These are phyloP conservation scores for Ascoidea tarda DNA, from an alignment of 805 yeast species.

Conservation along the genomic window DNA sequence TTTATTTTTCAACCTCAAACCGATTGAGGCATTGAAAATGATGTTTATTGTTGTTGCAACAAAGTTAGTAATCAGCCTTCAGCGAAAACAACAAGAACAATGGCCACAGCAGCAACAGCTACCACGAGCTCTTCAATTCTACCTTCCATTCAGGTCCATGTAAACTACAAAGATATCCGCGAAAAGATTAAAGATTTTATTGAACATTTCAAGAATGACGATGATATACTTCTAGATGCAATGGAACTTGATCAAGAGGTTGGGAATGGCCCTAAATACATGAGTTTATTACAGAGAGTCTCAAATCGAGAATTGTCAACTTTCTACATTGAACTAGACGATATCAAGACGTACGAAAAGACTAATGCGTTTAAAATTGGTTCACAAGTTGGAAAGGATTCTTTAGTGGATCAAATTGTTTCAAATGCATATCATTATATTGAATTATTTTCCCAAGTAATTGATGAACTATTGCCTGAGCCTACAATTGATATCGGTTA, in stretches of 20 bases:
- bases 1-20: no score
- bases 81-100: no score
- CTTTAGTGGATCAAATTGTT: slow-evolving; percentile 42
- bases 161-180: slow-evolving; percentile 58
- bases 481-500: slow-evolving; percentile 73
- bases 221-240: slow-evolving; percentile 15
- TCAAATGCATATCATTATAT: slow-evolving; percentile 68
- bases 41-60: no score
- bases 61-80: no score
- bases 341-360: slow-evolving; percentile 56
- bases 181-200: slow-evolving; percentile 51
- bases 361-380: slow-evolving; percentile 16
- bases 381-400: slow-evolving; percentile 13
- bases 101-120: no score
- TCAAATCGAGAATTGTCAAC: slow-evolving; percentile 73
- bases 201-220: slow-evolving; percentile 37
- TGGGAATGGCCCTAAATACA: slow-evolving; percentile 54
- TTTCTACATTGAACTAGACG: slow-evolving; percentile 70
- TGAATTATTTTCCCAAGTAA: slow-evolving; percentile 60
- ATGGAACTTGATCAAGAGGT: slow-evolving; percentile 13
- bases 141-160: slow-evolving; percentile 55
- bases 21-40: no score
- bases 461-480: slow-evolving; percentile 74
- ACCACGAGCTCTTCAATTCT: slow-evolving; percentile 17
- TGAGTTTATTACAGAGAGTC: slow-evolving; percentile 56